Evolutionary conservation across 768 basidiomycete genomes (phyloP), one percentile per base, ranked within the genome.

Genomic region (Mycena galericulata): DNA sequence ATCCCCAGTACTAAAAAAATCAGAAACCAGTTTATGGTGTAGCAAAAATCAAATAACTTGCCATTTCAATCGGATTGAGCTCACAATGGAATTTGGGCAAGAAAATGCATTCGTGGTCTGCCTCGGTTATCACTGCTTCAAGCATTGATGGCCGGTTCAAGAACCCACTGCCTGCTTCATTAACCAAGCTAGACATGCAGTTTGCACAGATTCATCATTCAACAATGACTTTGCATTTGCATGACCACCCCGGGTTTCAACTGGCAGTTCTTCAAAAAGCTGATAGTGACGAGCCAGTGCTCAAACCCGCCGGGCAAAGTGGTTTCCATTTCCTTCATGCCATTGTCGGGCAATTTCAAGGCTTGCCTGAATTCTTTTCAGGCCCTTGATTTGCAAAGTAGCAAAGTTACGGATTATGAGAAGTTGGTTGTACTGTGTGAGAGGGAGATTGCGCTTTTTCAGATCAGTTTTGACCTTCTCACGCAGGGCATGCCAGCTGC

Each of bases 261-360:
- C 15, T 17, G 80, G 80, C 6, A 81, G 75, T 40, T 77, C 74
- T 63, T 80, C 75, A 55, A 81, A 83, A 18, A 75, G 55, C 62
- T 83, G 80, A 64, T 82, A 83, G 67, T 83, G 79, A 5, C 72
- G 65, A 47, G 80, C 78, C 12, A 83, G 73, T 8, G 75, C 75
- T 1, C 75, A 61, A 17, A 82, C 68, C 2, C 68, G 62, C 5
- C 75, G 67, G 0, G 80, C 75, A 74, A 80, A 81, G 30, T 69
- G 71, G 12, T 49, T 66, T 1, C 79, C 79, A 24, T 75, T 47
- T 1, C 74, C 72, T 46, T 80, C 76, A 67, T 82, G 80, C 81
- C 78, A 84, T 62, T 83, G 81, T 3, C 34, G n/a, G 34, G 81
- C 79, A 75, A 83, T 80, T 49, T 79, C 72, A 18, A 63, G 3